Evolutionary conservation across 768 basidiomycete species (phyloP).

Genomic region (Vararia minispora): DNA sequence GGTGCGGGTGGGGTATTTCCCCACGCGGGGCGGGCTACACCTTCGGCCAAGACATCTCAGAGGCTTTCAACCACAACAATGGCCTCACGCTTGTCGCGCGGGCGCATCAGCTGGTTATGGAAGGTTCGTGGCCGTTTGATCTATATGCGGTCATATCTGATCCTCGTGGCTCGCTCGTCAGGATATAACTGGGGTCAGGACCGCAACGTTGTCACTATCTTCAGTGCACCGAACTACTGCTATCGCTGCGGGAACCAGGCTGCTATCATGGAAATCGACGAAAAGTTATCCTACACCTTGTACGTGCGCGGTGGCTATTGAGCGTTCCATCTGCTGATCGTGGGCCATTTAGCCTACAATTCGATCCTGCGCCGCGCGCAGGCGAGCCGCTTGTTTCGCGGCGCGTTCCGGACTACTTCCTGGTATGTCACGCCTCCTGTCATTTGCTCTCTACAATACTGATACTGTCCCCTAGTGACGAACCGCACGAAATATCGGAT

Average conservation of each 20-base stretch:
- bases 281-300: conserved; percentile 93
- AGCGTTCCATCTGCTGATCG: not conserved
- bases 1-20: conserved; percentile 98
- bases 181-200: conserved; percentile 98
- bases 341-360: conserved; percentile 70
- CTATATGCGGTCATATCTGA: conserved; percentile 1
- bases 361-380: conserved; percentile 97
- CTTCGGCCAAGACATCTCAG: conserved; percentile 97
- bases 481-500: conserved; percentile 6
- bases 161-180: conserved; percentile 18
- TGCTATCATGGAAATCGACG: conserved; percentile 99
- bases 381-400: conserved; percentile 97
- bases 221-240: conserved; percentile 99
- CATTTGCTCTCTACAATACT: not conserved
- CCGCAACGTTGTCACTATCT: conserved; percentile 98
- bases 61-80: conserved; percentile 99
- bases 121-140: conserved; percentile 45
- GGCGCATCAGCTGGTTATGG: conserved; percentile 95
- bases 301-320: conserved; percentile 27
- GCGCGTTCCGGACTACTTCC: conserved; percentile 90
- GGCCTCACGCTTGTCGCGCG: conserved; percentile 91
- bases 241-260: conserved; percentile 99
- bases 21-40: conserved; percentile 98
- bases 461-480: conserved; percentile 1
- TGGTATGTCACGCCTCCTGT: conserved; percentile 37